Evolutionary conservation across 768 basidiomycete genomes (phyloP), one percentile per base, ranked within the genome.

Genomic region (Leccinum olivaceopallidum): DNA sequence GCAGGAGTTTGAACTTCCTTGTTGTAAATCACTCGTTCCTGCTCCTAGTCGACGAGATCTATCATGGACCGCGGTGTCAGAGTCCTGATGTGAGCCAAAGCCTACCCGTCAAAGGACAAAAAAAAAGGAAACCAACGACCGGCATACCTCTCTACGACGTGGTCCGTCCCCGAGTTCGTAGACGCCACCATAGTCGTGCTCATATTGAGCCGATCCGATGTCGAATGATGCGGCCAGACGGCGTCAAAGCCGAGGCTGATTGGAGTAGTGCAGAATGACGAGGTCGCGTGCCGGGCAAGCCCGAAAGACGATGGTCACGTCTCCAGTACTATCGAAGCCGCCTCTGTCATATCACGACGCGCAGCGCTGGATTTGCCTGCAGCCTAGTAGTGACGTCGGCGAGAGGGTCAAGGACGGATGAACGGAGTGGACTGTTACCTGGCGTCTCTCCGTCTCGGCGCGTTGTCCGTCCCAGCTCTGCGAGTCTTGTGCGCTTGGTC

Each of bases 401-500:
- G 28, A 28, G 28, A 28, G 28, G 28, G 7, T 28, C 28, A 28
- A 28, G 8, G 28, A 34, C 9, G 18, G n/a, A 48, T 24, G 6
- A 58, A 60, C 14, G 34, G 47, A 14, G 22, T 9, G 16, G 44
- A 63, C 54, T 20, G 18, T 52, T 67, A 72, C 73, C 60, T 65
- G 69, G 6, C 65, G 70, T 56, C 73, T 65, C 51, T 84, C 80
- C 24, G 75, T 76, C 53, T 84, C 86, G 59, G 77, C 80, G 60
- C 79, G 83, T 67, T 87, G 82, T 67, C 89, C 10, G 63, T 90
- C 85, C 34, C 39, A 97, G 80, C 63, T 93, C 92, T 53, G 86
- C 92, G 37, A 98, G 86, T 75, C 94, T 95, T 10, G 86, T 85
- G 62, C 88, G 80, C 77, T 98, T 98, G 26, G 88, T 91, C 74